Base-by-base conservation (phyloP, 1,139 yeast species). In the Candida sp. region DNA sequence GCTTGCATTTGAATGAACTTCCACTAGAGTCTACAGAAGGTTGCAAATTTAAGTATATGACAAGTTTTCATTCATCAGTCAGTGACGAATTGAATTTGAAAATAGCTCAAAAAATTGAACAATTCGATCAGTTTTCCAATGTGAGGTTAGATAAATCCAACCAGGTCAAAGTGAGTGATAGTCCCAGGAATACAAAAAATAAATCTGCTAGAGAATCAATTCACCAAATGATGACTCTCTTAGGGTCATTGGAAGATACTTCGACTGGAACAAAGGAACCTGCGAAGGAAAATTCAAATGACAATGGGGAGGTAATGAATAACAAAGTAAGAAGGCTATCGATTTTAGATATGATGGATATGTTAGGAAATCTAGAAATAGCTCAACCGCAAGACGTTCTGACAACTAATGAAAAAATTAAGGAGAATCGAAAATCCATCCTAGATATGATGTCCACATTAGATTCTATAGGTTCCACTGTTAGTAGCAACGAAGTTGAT, bases 51-150 rank as follows among this genome's bases (percentile, higher is more conserved):
- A 37, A 27, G n/a, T 19, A 25, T 21, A 19, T 63, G 22, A 50
- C 44, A 36, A 58, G 70, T 43, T 67, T 68, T 40, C 73, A 68
- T 46, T 54, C 60, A 5, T 67, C 73, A 0, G 53, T 68, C 23
- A 63, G 65, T 46, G 71, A 67, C n/a, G 52, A 51, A 32, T 52
- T 58, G 38, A 57, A 63, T 40, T 35, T 36, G 3, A 45, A 47
- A n/a, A 49, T 63, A 1, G 30, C 44, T 1, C 45, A 48, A 5
- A 62, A 56, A 37, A 48, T 59, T 1, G 33, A 43, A 11, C 52
- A 49, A 5, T 51, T 57, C 44, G 63, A 60, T 15, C 35, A 33
- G 3, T 55, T 53, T 39, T 36, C 35, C 11, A 30, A 36, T n/a
- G 43, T 35, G 11, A 7, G 29, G 15, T 15, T 5, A 22, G 11